Percentiles rank a stretch among this genome's conserved stretches.
Conservation (phyloP, 176 grass and related monocot species). For the Aegilops bicornis region DNA sequence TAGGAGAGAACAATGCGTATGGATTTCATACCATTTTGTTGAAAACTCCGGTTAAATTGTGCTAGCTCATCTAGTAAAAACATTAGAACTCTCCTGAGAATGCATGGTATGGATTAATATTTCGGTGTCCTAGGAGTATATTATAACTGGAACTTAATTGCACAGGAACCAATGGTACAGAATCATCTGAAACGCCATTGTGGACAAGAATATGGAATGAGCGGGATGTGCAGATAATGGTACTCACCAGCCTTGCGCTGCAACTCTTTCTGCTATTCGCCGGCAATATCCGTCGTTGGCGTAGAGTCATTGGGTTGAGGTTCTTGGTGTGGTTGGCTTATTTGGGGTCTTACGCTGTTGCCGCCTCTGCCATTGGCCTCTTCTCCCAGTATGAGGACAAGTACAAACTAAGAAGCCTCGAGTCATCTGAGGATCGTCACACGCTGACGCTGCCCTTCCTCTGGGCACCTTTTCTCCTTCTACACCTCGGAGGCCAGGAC, state of each 20-base stretch:
- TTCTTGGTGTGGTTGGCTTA: not conserved
- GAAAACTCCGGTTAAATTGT: too few relatives aligned
- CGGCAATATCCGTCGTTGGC: not conserved
- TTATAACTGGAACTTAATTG: too few relatives aligned
- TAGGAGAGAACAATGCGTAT: too few relatives aligned
- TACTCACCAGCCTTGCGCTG: not conserved
- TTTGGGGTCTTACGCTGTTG: not conserved
- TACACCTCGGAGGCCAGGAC: not conserved
- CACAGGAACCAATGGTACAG: too few relatives aligned
- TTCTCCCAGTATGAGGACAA: not conserved
- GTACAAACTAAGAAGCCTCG: not conserved
- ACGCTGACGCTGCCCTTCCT: not conserved
- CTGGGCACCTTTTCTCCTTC: not conserved
- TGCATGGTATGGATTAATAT: too few relatives aligned
- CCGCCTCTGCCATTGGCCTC: not conserved
- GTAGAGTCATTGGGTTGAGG: not conserved
- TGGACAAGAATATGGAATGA: slow-evolving; percentile 9
- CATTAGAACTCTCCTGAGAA: too few relatives aligned
- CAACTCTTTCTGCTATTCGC: not conserved
- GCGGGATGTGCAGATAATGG: slow-evolving; percentile 9
- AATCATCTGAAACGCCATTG: not conserved
- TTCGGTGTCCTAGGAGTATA: too few relatives aligned
- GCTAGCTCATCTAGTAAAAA: too few relatives aligned
- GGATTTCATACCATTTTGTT: too few relatives aligned
- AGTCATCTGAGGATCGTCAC: not conserved